A percentile compares a stretch with the other conserved stretches of the same genome.
Evolutionary conservation across 1,284 basidiomycete species (phyloP).

Genomic region (Malassezia caprae): DNA sequence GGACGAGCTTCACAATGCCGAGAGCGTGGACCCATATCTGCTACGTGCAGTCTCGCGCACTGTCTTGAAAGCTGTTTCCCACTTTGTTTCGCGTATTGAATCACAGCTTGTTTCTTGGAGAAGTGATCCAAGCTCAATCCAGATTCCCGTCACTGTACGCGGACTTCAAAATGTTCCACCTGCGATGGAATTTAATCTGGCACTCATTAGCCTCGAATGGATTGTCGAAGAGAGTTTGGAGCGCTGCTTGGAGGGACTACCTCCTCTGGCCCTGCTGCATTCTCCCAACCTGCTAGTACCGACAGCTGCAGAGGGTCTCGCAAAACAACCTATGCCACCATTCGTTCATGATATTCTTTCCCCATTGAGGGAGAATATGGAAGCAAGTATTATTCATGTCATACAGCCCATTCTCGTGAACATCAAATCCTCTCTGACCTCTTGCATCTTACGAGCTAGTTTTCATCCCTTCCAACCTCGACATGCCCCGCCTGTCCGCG

Average conservation of each 20-base stretch:
- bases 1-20: constrained; percentile 37
- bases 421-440: constrained; percentile 28
- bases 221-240: constrained; percentile 46
- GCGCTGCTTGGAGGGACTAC: constrained; percentile 37
- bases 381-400: constrained; percentile 43
- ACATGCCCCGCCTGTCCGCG: not conserved
- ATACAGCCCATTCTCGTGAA: constrained; percentile 39
- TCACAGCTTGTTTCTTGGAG: constrained; percentile 33
- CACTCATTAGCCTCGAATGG: constrained; percentile 41
- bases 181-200: constrained; percentile 44
- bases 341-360: constrained; percentile 46
- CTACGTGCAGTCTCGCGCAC: constrained; percentile 41
- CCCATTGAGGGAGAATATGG: constrained; percentile 44
- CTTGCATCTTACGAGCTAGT: constrained; percentile 30
- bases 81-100: constrained; percentile 44
- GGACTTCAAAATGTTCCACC: constrained; percentile 29
- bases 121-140: constrained; percentile 26
- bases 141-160: constrained; percentile 32
- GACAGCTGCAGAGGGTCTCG: constrained; percentile 25
- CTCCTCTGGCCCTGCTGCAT: constrained; percentile 17
- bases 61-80: constrained; percentile 42
- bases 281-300: constrained; percentile 27
- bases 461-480: constrained; percentile 28
- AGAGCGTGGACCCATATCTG: constrained; percentile 37
- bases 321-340: constrained; percentile 33